Base-by-base conservation (phyloP, 208 protist species). In the Wallacemonas rigidus region DNA sequence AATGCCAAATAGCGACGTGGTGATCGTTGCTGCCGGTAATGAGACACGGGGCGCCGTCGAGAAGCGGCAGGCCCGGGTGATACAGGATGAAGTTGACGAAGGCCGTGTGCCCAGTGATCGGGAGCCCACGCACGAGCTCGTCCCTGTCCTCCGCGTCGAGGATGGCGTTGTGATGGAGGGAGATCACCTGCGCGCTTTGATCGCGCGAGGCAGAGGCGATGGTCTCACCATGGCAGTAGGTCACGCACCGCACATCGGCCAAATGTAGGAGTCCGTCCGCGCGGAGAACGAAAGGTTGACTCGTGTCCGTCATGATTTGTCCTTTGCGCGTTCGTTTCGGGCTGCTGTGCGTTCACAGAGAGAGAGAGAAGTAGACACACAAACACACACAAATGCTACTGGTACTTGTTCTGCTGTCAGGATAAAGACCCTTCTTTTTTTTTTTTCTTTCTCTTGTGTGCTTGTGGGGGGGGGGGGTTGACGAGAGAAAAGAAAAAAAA, bases 61-160 rank as follows among this genome's bases (percentile, higher is more conserved):
- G 40, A 6, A 92, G 65, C 12, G 67, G 43, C 14, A 82, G 55
- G 0, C 65, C 62, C 1, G 85, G 79, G 67, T 95, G 88, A 56
- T 77, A 80, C 1, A 92, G 51, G n/a, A 72, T 77, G 60, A 91
- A 93, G 71, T 95, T 95, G 26, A 95, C 90, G 79, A 95, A 95
- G 1, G 82, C 88, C 1, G 71, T 85, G 70, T 95, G 90, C 2
- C 88, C 90, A 51, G 81, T 56, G 51, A 92, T 79, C 11, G 74
- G 77, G 48, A 74, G 40, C 12, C 55, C 65, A 39, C 41, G 35
- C 41, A 56, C 64, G 40, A 76, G 53, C 50, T 54, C 62, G 38
- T 72, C 71, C 43, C 61, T 48, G 65, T 63, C 62, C 40, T 45
- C 65, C n/a, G 41, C 45, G 5, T 65, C 61, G n/a, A 38, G n/a